Percentiles rank a stretch among this genome's conserved stretches.
Evolutionary conservation across 2,329 filamentous ascomycete genomes (phyloP).

Genomic region (Fusarium goolgardi): DNA sequence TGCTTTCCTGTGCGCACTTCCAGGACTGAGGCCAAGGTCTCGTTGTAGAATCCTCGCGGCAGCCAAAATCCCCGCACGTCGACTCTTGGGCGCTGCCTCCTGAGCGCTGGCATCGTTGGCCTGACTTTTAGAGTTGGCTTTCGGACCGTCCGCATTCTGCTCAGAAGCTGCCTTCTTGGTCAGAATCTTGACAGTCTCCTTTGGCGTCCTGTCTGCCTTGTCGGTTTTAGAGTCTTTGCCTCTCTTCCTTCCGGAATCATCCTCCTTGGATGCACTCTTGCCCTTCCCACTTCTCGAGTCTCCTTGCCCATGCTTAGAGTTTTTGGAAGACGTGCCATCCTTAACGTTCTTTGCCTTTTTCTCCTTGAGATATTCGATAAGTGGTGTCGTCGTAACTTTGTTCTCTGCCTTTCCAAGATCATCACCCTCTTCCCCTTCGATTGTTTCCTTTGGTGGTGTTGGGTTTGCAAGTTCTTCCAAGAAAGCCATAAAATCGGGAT

Average conservation of each 20-base stretch:
- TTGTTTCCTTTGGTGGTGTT: conserved; percentile 57
- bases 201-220: conserved; percentile 63
- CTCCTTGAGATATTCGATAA: conserved; percentile 90
- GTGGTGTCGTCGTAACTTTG: conserved; percentile 83
- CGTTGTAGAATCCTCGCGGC: conserved; percentile 74
- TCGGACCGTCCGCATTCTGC: conserved; percentile 60
- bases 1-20: conserved; percentile 70
- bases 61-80: conserved; percentile 70
- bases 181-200: conserved; percentile 71
- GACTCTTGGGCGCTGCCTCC: conserved; percentile 62
- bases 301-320: conserved; percentile 68
- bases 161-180: conserved; percentile 68
- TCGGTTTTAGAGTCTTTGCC: conserved; percentile 69
- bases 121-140: conserved; percentile 55
- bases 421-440: conserved; percentile 57
- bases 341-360: conserved; percentile 84
- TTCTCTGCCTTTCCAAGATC: conserved; percentile 60
- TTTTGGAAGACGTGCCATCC: conserved; percentile 57
- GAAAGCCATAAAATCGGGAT: conserved; percentile 94
- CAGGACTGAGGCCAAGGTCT: conserved; percentile 72
- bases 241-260: conserved; percentile 71
- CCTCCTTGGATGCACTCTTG: conserved; percentile 57
- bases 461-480: conserved; percentile 86
- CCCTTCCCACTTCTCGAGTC: conserved; percentile 65
- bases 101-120: conserved; percentile 44